Percentiles rank a stretch among this genome's conserved stretches.
These are phyloP conservation scores for Castanospermum australe DNA, from an alignment of 306 rosid species.

Conservation along the genomic window DNA sequence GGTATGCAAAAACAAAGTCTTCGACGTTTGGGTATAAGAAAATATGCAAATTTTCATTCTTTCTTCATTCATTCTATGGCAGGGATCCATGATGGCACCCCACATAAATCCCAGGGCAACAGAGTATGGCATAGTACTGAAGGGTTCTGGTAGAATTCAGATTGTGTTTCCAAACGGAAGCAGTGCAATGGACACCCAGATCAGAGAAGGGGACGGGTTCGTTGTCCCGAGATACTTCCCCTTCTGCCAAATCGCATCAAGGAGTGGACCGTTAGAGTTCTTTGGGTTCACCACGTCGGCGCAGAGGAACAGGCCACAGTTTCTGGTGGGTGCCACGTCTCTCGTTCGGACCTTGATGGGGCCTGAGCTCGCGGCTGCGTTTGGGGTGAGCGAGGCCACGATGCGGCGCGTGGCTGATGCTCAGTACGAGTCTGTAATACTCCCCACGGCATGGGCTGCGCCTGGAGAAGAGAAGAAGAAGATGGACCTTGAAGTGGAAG, in stretches of 20 bases:
- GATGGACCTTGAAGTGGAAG: background rate
- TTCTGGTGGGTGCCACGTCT: constrained; percentile 68
- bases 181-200: constrained; percentile 45
- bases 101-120: constrained; percentile 77
- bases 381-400: constrained; percentile 51
- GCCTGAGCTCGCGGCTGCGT: constrained; percentile 69
- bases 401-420: constrained; percentile 2
- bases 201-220: constrained; percentile 79
- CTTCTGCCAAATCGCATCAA: constrained; percentile 83
- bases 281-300: constrained; percentile 88
- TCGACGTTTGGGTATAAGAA: background rate
- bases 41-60: background rate
- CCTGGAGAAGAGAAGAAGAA: background rate
- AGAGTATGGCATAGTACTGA: constrained; percentile 59
- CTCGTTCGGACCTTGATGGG: constrained; percentile 47
- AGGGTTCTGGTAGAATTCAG: constrained; percentile 58
- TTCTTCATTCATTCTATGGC: background rate
- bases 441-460: constrained; percentile 31
- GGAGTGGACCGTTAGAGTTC: constrained; percentile 67
- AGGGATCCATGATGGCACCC: constrained; percentile 95
- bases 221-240: constrained; percentile 67
- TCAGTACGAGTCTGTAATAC: constrained; percentile 11
- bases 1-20: constrained; percentile 34
- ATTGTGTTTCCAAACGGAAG: constrained; percentile 76
- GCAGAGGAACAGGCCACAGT: constrained; percentile 56